Evolutionary conservation across 192 early-diverging fungal genomes (phyloP).

Genomic region (Coemansia sp.): DNA sequence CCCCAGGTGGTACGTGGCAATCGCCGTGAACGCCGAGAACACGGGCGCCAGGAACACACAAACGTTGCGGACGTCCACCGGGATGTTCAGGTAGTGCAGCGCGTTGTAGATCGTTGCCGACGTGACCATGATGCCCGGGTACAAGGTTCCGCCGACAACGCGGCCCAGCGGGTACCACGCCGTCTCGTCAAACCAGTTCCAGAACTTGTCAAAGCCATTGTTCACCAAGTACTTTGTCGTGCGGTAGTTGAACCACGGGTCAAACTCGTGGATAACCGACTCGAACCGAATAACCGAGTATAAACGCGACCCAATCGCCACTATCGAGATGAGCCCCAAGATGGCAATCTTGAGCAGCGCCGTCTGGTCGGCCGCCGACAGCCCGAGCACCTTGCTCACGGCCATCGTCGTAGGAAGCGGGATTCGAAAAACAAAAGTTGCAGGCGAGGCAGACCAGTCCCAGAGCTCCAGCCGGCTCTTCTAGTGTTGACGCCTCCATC

Average conservation of each 20-base stretch:
- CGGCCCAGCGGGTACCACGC: constrained; percentile 99
- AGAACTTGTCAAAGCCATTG: constrained; percentile 95
- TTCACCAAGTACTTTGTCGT: constrained; percentile 88
- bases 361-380: constrained; percentile 42
- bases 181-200: constrained; percentile 99
- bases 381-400: constrained; percentile 40
- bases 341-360: constrained; percentile 78
- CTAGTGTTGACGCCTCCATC: too few species aligned
- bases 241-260: constrained; percentile 99
- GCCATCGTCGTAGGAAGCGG: too few species aligned
- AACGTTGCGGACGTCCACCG: constrained; percentile 96
- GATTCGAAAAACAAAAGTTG: too few species aligned
- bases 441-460: too few species aligned
- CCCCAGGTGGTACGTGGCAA: constrained; percentile 91
- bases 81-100: constrained; percentile 89
- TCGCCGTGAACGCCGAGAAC: constrained; percentile 94
- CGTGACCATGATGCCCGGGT: constrained; percentile 99
- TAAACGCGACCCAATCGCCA: constrained; percentile 85
- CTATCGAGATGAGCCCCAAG: constrained; percentile 77
- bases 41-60: constrained; percentile 97
- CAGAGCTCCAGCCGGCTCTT: too few species aligned
- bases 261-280: constrained; percentile 99
- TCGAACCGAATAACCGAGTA: constrained; percentile 99
- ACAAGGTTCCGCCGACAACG: constrained; percentile 99
- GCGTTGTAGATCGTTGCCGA: constrained; percentile 91